phyloP scores from a whole-genome alignment of 2,329 filamentous ascomycete species.

The Ophiostoma sp. region DNA sequence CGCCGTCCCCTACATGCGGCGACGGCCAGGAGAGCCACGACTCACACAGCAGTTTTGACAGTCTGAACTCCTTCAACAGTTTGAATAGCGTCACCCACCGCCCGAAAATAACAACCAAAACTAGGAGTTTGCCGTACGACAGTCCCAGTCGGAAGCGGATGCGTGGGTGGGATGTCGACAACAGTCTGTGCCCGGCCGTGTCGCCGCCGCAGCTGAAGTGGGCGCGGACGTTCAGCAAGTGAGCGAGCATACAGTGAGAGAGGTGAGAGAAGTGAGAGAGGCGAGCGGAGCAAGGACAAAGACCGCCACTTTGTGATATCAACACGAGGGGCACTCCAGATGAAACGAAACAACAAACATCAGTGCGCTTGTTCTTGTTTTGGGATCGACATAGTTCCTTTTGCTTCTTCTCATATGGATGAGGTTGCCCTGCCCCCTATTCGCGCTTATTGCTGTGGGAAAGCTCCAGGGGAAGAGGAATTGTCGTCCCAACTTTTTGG shows the following conservation, averaged over 20 bases:
- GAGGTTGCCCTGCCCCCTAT: not conserved
- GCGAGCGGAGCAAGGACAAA: not conserved
- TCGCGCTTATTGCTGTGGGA: not conserved
- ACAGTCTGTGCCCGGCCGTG: not conserved
- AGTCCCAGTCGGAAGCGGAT: not conserved
- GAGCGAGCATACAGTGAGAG: not conserved
- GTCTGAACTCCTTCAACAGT: not conserved
- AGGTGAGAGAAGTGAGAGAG: not conserved
- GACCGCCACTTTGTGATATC: not conserved
- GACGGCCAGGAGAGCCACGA: conserved; percentile 7
- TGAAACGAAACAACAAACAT: conserved; percentile 12
- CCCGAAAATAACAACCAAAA: not conserved
- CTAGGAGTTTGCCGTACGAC: not conserved
- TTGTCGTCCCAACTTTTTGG: conserved; percentile 9
- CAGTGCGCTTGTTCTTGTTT: not conserved
- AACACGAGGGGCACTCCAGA: not conserved
- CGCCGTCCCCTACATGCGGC: not conserved
- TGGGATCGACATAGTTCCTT: not conserved
- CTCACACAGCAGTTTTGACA: not conserved
- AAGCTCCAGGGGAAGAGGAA: not conserved
- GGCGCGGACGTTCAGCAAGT: not conserved
- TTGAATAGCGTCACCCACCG: not conserved
- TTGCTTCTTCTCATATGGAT: not conserved
- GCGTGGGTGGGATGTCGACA: not conserved
- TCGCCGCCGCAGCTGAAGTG: conserved; percentile 29